A percentile compares a stretch with the other conserved stretches of the same genome.
Evolutionary conservation across 2,329 filamentous ascomycete genomes (phyloP).

Genomic region (Zalaria obscura): DNA sequence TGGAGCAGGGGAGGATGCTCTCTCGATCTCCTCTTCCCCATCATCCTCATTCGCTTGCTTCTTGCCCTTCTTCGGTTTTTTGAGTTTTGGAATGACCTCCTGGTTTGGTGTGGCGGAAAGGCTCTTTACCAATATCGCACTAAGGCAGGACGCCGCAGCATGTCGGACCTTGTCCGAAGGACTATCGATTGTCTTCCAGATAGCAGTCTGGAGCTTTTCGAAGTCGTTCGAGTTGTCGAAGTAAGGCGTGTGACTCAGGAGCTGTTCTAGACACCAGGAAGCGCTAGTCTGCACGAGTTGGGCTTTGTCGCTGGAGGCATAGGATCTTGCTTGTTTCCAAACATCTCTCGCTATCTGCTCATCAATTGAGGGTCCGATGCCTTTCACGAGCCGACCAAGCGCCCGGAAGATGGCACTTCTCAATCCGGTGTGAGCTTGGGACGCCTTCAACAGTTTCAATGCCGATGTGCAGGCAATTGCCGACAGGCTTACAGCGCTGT

Average conservation of each 20-base stretch:
- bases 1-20: constrained; percentile 61
- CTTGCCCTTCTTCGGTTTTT: constrained; percentile 60
- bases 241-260: constrained; percentile 59
- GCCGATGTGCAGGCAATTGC: constrained; percentile 58
- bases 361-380: constrained; percentile 65
- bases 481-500: constrained; percentile 78
- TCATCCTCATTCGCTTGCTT: constrained; percentile 47
- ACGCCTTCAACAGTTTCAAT: constrained; percentile 65
- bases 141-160: constrained; percentile 73
- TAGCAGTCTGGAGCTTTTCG: constrained; percentile 66
- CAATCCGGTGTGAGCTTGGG: constrained; percentile 67
- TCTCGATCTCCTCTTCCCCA: constrained; percentile 56
- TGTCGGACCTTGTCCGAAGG: constrained; percentile 61
- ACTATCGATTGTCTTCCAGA: constrained; percentile 82
- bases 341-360: constrained; percentile 76
- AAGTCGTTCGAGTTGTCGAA: constrained; percentile 86
- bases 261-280: constrained; percentile 62
- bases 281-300: constrained; percentile 64
- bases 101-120: constrained; percentile 49
- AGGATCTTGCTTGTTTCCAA: constrained; percentile 78
- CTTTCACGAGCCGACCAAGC: constrained; percentile 60
- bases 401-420: constrained; percentile 65
- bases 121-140: constrained; percentile 67
- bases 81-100: constrained; percentile 42
- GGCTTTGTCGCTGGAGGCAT: constrained; percentile 68